phyloP scores from a whole-genome alignment of 2,329 filamentous ascomycete genomes.

The Hymenoscyphus albidus region DNA sequence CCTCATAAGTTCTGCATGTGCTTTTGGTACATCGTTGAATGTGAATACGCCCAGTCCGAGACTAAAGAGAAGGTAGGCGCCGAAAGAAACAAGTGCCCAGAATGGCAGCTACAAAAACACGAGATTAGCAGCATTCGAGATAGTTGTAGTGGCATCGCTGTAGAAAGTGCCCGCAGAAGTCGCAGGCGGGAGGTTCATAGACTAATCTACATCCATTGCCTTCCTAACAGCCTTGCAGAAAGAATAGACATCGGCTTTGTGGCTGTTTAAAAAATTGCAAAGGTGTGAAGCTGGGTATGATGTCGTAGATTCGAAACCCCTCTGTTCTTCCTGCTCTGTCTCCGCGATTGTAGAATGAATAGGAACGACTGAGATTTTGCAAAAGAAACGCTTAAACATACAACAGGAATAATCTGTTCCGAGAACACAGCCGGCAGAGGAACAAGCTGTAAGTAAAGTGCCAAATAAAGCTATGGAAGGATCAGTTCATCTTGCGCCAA shows the following conservation, averaged over 20 bases:
- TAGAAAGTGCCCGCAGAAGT: background rate
- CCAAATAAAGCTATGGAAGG: constrained; percentile 72
- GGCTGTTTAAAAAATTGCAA: background rate
- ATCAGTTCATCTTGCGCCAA: constrained; percentile 16
- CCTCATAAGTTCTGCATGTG: constrained; percentile 81
- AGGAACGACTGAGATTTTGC: too few species aligned
- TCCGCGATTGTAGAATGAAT: background rate
- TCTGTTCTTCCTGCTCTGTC: background rate
- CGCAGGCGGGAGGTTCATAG: background rate
- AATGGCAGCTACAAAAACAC: constrained; percentile 68
- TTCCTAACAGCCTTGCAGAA: constrained; percentile 5
- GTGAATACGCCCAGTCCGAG: constrained; percentile 90
- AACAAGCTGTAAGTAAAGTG: constrained; percentile 77
- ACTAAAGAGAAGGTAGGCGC: constrained; percentile 85
- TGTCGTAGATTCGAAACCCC: background rate
- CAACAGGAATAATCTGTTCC: constrained; percentile 81
- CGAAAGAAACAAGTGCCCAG: constrained; percentile 87
- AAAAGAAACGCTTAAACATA: constrained; percentile 46
- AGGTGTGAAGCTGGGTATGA: background rate
- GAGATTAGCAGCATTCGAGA: constrained; percentile 3
- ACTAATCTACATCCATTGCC: background rate
- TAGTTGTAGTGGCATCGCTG: background rate
- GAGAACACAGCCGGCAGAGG: constrained; percentile 76
- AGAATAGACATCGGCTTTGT: background rate
- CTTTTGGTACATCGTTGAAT: constrained; percentile 92